Evolutionary conservation across 129 eudicot species (phyloP), one percentile per base, ranked within the genome.

Genomic region (Cynara cardunculus): DNA sequence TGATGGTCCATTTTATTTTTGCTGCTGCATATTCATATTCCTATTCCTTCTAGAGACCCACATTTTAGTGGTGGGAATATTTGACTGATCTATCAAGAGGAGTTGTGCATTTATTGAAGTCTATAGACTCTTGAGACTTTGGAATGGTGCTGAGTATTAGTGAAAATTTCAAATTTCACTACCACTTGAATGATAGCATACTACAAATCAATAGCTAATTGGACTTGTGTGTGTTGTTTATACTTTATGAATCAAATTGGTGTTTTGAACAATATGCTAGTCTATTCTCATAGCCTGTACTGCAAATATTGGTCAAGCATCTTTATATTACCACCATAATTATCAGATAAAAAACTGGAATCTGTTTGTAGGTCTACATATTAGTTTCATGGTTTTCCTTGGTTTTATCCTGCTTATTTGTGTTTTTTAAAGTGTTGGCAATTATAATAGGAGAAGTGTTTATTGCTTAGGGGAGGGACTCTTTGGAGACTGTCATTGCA

Each of bases 401-500:
- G 53, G 53, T 13, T 56, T 18, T 62, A 21, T 59, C 67, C 25
- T 59, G 67, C 67, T 22, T 61, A 62, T 62, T 22, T 62, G 80
- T 76, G 71, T 34, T 76, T 27, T 49, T 76, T 53, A 30, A 49
- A 74, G 3, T 32, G 59, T 27, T 7, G 26, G 44, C 9, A 76
- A 19, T 61, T 21, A 30, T 59, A 31, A 75, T 73, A 19, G 34
- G 19, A 62, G 21, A 65, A 39, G 32, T 53, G 6, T 59, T 76
- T 18, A 28, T 74, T 80, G 35, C 78, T 44, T 73, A 95, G 99
- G 97, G 97, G 21, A 90, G 99, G 97, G 84, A 88, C 49, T 87
- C 94, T 82, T 81, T 92, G 89, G 96, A 92, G 71, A 95, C 97
- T 44, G 89, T 95, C 35, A 77, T 92, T 83, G 88, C 92, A 72